Evolutionary conservation across 441 rosid species (phyloP), one percentile per base, ranked within the genome.

Genomic region (Erodium trifolium): DNA sequence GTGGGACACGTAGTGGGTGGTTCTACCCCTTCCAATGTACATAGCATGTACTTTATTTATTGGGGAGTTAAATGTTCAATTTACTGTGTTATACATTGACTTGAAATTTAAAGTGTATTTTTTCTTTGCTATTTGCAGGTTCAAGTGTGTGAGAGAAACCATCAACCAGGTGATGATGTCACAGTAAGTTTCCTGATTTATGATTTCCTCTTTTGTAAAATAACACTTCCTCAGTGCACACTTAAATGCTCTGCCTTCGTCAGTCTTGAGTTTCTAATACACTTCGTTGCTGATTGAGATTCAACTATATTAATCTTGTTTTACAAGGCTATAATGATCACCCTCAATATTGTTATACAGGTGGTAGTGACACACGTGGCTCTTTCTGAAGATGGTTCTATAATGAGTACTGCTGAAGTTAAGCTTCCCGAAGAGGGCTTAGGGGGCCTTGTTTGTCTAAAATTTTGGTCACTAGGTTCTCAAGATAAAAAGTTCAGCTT

Each of bases 141-240:
- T 80, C 93, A 87, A 82, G 92, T 90, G 68, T 91, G 94, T 79
- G 96, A 90, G 80, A 90, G 98, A 85, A 95, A 87, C 78, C 93
- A 95, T 82, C 99, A 95, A 74, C 98, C 98, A 13, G 91, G 87
- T 31, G 97, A 92, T 83, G 96, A 85, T 63, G 74, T 89, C 79
- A 89, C 90, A 83, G 98, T 95, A 82, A 72, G 75, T 72, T 71
- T 67, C 17, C 66, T 68, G n/a, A 2, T 66, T 66, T 47, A 10
- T 65, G 17, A 17, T 66, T 13, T 12, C 63, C 68, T 63, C 35
- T 70, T 72, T 67, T 75, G 53, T 39, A 10, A 67, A 43, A 65
- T 37, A 59, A 55, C 53, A 6, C 19, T 31, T 43, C 59, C 8
- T 9, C 63, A 47, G 27, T 29, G 67, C 55, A 16, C 35, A 8